phyloP scores from a whole-genome alignment of 2,329 filamentous ascomycete species.

The Phaeosphaeria sp. region DNA sequence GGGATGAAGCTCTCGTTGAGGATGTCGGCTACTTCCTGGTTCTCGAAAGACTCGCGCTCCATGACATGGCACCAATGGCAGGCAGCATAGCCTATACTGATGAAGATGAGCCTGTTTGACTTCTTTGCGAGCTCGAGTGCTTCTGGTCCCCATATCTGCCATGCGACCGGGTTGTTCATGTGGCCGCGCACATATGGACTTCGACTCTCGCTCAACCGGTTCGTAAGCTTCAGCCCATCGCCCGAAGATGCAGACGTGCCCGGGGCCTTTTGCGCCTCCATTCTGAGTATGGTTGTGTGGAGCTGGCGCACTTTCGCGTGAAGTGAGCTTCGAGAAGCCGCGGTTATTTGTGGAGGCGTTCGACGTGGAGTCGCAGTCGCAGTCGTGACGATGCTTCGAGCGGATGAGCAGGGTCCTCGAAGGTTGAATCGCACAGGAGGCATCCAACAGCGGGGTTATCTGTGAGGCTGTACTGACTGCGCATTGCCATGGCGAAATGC shows the following conservation, averaged over 20 bases:
- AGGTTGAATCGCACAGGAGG: constrained; percentile 37
- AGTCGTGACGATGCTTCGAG: constrained; percentile 10
- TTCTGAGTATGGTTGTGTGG: constrained; percentile 36
- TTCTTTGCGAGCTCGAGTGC: constrained; percentile 77
- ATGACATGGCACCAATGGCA: constrained; percentile 95
- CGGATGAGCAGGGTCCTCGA: constrained; percentile 32
- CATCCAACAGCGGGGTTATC: constrained; percentile 25
- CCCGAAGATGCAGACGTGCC: constrained; percentile 14
- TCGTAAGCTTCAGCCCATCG: constrained; percentile 53
- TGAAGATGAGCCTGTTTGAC: constrained; percentile 87
- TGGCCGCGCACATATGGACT: constrained; percentile 77
- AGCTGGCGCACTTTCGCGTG: constrained; percentile 30
- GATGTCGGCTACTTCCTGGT: constrained; percentile 77
- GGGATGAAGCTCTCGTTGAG: constrained; percentile 90
- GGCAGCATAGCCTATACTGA: constrained; percentile 93
- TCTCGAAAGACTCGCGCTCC: constrained; percentile 88
- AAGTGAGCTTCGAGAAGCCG: constrained; percentile 15
- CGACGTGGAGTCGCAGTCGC: constrained; percentile 12
- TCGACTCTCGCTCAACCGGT: constrained; percentile 66
- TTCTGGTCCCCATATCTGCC: constrained; percentile 86
- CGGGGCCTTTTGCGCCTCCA: constrained; percentile 35
- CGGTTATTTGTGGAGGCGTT: constrained; percentile 6
- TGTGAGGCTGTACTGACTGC: neutral
- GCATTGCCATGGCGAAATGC: constrained; percentile 6
- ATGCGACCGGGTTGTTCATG: constrained; percentile 81